Conservation (phyloP, 2,329 filamentous ascomycete species). For the Fusarium lyarnte region DNA sequence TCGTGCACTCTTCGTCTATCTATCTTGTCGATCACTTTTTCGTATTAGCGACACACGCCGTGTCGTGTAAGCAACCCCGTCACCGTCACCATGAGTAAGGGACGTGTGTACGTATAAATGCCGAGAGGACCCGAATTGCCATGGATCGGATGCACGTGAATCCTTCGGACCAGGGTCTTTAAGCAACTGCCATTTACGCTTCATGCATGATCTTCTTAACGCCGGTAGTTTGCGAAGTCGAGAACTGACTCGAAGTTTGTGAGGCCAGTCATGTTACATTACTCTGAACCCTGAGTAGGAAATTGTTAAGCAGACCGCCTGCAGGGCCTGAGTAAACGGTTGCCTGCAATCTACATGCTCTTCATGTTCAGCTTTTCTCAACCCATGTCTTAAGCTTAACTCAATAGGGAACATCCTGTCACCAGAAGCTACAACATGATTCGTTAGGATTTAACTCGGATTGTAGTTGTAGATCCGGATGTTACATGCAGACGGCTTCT, state of each 20-base stretch:
- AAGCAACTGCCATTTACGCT: background rate
- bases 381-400: background rate
- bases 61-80: background rate
- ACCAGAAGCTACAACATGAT: background rate
- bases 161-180: background rate
- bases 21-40: background rate
- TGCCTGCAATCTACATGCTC: background rate
- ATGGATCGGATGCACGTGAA: background rate
- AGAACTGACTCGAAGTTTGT: background rate
- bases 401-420: background rate
- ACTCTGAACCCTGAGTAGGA: background rate
- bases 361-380: background rate
- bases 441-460: background rate
- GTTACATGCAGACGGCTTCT: slow-evolving; percentile 32
- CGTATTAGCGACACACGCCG: background rate
- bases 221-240: background rate
- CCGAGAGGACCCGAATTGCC: background rate
- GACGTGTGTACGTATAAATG: background rate
- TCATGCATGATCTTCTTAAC: background rate
- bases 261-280: background rate
- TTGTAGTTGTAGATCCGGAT: background rate
- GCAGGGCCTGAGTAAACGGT: background rate
- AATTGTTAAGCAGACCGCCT: slow-evolving; percentile 42
- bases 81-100: background rate
- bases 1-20: background rate